Evolutionary conservation across 2,329 filamentous ascomycete species (phyloP).

Genomic region (Chaetothyriales sp.): DNA sequence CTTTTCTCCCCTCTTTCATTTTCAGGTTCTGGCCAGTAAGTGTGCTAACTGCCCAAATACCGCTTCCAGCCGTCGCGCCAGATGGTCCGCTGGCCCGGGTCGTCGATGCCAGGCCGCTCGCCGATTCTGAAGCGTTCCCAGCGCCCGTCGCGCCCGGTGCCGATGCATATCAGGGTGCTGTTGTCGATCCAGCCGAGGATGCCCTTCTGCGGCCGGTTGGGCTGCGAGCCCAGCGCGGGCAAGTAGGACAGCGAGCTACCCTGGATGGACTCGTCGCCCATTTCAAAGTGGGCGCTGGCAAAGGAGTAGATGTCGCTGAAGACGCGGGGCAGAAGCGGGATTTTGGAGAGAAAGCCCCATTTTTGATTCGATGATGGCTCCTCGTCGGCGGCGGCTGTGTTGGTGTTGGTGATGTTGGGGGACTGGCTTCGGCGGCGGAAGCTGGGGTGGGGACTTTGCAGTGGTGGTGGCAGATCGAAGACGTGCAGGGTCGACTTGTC

Average conservation of each 20-base stretch:
- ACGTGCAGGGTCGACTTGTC: slow-evolving; percentile 94
- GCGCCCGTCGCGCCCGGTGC: slow-evolving; percentile 61
- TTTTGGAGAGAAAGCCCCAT: slow-evolving; percentile 71
- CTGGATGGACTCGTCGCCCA: slow-evolving; percentile 52
- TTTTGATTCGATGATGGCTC: slow-evolving; percentile 42
- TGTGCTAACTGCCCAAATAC: slow-evolving; percentile 47
- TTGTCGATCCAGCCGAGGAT: slow-evolving; percentile 73
- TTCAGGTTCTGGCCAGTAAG: too few species aligned
- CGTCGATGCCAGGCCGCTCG: slow-evolving; percentile 32
- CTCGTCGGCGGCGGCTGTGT: slow-evolving; percentile 26
- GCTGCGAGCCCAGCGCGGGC: slow-evolving; percentile 37
- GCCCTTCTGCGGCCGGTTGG: slow-evolving; percentile 57
- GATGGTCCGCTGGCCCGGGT: slow-evolving; percentile 52
- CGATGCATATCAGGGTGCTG: slow-evolving; percentile 55
- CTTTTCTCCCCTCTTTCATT: too few species aligned
- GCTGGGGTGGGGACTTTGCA: slow-evolving; percentile 21
- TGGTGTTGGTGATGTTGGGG: slow-evolving; percentile 6
- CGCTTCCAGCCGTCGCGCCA: slow-evolving; percentile 68
- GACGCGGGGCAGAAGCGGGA: slow-evolving; percentile 69
- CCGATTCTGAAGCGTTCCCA: slow-evolving; percentile 77
- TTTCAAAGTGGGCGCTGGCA: slow-evolving; percentile 63
- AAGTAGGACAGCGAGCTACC: slow-evolving; percentile 22
- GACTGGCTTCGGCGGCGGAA: slow-evolving; percentile 11
- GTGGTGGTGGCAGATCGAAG: slow-evolving; percentile 57
- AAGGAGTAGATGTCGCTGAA: slow-evolving; percentile 88